Base-by-base conservation (phyloP, 2,329 filamentous ascomycete species). In the Penicillium decumbens region DNA sequence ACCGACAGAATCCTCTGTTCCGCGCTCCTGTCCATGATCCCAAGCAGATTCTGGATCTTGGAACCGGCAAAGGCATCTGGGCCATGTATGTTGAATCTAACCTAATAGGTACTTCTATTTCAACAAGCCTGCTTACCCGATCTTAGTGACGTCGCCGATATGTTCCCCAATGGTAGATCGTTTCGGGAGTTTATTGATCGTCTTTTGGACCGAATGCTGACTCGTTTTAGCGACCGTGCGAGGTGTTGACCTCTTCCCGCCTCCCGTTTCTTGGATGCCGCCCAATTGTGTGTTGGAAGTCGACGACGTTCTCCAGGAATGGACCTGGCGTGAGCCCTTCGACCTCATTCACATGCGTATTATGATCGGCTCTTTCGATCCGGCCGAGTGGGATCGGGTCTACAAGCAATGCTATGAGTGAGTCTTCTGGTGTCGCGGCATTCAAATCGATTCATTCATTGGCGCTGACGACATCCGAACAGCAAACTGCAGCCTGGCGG, bases 211-310 rank as follows among this genome's bases (percentile, higher is more conserved):
- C n/a, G 30, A 32, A 5, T 4, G 8, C 32, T 35, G 15, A 35
- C 15, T 20, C 8, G 13, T 30, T 10, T 4, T 25, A 54, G 51
- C 56, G 1, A 55, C 50, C 12, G 54, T 60, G 29, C 50, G 57
- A 5, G 57, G 57, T 1, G 59, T 65, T 15, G 63, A 65, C 32
- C 54, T 65, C 12, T 65, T 58, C 32, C 58, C 58, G 6, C 56
- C 58, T 2, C 58, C 54, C 0, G 53, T 54, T 8, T 50, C 50
- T 5, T 66, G 58, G 59, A 49, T 58, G 41, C 60, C 63, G 15
- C 62, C 64, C 6, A 66, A 66, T 45, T 64, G 58, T 30, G 45
- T 58, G n/a, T 55, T 66, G 15, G 63, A 64, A 32, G 58, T 66
- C 20, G 58, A 64, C 24, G 58, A 66, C 53, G 45, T 54, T 9